These are phyloP conservation scores for Triticum timopheevii DNA, from an alignment of 176 grass and related monocot species.

Conservation along the genomic window DNA sequence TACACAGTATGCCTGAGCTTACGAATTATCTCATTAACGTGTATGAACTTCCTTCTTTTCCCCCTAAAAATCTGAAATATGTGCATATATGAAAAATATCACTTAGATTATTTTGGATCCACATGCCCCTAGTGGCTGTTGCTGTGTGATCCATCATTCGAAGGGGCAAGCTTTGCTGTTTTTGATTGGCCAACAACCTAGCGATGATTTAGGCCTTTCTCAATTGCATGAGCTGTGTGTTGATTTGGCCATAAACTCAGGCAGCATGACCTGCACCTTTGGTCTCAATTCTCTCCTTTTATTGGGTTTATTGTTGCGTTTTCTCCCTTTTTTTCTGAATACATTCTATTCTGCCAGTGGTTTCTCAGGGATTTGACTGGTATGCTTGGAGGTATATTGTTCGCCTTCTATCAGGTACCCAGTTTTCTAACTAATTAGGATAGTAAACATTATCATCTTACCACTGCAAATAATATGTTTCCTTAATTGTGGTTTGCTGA, in stretches of 20 bases:
- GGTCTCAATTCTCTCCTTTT: neutral
- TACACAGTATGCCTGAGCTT: neutral
- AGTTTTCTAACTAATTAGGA: neutral
- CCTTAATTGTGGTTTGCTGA: neutral
- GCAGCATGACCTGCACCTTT: neutral
- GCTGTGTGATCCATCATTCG: neutral
- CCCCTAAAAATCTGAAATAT: neutral
- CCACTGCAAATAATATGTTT: constrained; percentile 7
- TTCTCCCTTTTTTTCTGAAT: neutral
- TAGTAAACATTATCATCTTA: constrained; percentile 8
- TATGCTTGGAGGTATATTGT: constrained; percentile 94
- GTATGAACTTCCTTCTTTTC: neutral
- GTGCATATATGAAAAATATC: neutral
- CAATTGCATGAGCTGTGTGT: neutral
- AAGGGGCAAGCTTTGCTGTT: neutral
- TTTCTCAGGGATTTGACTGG: constrained; percentile 96
- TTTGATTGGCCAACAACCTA: neutral
- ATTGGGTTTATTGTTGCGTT: neutral
- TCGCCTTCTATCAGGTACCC: constrained; percentile 94
- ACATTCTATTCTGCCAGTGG: constrained; percentile 63
- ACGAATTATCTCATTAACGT: neutral
- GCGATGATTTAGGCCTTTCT: constrained; percentile 1
- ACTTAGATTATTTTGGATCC: neutral
- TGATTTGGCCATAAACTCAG: neutral
- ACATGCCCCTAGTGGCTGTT: neutral